A percentile compares a stretch with the other conserved stretches of the same genome.
phyloP scores from a whole-genome alignment of 495 filamentous ascomycete species.

The Aspergillus biplanus region DNA sequence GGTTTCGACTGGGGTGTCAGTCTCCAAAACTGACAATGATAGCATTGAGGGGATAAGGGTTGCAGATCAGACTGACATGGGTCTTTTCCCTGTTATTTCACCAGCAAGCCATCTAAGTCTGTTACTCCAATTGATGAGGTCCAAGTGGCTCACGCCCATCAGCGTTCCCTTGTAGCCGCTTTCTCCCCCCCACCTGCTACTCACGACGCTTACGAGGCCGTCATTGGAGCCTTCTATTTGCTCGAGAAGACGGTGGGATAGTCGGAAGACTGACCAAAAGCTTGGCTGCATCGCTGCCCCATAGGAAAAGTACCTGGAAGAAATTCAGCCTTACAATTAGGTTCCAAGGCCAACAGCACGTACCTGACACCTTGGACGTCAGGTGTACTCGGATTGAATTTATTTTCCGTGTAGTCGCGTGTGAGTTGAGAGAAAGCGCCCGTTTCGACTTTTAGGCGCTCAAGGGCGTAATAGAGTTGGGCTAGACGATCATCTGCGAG shows the following conservation, averaged over 20 bases:
- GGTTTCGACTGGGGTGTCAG: constrained; percentile 16
- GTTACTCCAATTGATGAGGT: constrained; percentile 97
- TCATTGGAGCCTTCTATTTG: constrained; percentile 83
- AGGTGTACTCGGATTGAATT: constrained; percentile 81
- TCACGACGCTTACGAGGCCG: constrained; percentile 86
- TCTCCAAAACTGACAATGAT: constrained; percentile 7
- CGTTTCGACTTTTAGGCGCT: constrained; percentile 70
- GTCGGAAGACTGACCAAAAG: constrained; percentile 73
- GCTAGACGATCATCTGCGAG: constrained; percentile 57
- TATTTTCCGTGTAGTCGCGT: constrained; percentile 73
- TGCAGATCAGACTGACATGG: constrained; percentile 54
- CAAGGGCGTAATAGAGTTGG: constrained; percentile 68
- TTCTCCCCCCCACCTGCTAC: constrained; percentile 79
- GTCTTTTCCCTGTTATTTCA: constrained; percentile 67
- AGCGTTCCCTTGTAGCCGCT: constrained; percentile 82
- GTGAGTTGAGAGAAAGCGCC: constrained; percentile 88
- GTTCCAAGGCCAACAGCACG: constrained; percentile 11
- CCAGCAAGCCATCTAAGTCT: constrained; percentile 71
- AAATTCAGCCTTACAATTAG: constrained; percentile 23
- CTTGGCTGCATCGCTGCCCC: constrained; percentile 73
- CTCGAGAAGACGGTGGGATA: constrained; percentile 71
- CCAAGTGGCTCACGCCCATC: constrained; percentile 84
- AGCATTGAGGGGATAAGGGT: background rate
- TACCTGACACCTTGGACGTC: constrained; percentile 71
- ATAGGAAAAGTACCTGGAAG: constrained; percentile 80